Evolutionary conservation across 2,329 filamentous ascomycete species (phyloP).

Genomic region (Fusarium ambrosium): DNA sequence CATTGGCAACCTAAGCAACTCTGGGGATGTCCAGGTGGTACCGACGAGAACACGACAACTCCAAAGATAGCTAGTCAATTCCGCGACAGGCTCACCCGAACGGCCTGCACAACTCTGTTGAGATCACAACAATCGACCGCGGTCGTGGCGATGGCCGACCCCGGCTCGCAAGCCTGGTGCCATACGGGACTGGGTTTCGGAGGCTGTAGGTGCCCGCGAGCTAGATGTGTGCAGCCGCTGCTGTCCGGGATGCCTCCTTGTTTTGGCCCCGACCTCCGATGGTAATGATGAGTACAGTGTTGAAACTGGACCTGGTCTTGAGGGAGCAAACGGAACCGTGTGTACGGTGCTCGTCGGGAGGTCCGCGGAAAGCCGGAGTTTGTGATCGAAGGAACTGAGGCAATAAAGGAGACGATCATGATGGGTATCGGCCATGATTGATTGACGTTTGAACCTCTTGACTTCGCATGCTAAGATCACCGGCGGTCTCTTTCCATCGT

Average conservation of each 20-base stretch:
- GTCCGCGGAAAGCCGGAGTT: not conserved
- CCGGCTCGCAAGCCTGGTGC: conserved; percentile 7
- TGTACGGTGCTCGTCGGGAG: not conserved
- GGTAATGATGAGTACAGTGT: not conserved
- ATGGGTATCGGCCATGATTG: not conserved
- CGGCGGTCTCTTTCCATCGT: not conserved
- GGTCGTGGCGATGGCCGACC: not conserved
- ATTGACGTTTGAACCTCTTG: not conserved
- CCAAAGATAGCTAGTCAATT: conserved; percentile 7
- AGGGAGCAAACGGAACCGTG: not conserved
- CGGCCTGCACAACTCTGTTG: conserved; percentile 5
- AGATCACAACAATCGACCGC: not conserved
- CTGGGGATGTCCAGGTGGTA: not conserved
- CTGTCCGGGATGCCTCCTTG: conserved; percentile 7
- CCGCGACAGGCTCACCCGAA: not conserved
- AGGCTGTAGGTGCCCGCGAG: conserved; percentile 30
- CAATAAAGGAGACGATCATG: not conserved
- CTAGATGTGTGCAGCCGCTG: conserved; percentile 12
- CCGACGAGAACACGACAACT: conserved; percentile 2
- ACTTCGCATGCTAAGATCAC: not conserved
- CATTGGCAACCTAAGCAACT: not conserved
- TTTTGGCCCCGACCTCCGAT: conserved; percentile 12
- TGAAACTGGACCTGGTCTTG: not conserved
- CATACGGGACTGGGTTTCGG: conserved; percentile 13
- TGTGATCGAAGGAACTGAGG: not conserved